Evolutionary conservation across 2,329 filamentous ascomycete species (phyloP), one percentile per base, ranked within the genome.

Genomic region (Curvularia hawaiiensis): DNA sequence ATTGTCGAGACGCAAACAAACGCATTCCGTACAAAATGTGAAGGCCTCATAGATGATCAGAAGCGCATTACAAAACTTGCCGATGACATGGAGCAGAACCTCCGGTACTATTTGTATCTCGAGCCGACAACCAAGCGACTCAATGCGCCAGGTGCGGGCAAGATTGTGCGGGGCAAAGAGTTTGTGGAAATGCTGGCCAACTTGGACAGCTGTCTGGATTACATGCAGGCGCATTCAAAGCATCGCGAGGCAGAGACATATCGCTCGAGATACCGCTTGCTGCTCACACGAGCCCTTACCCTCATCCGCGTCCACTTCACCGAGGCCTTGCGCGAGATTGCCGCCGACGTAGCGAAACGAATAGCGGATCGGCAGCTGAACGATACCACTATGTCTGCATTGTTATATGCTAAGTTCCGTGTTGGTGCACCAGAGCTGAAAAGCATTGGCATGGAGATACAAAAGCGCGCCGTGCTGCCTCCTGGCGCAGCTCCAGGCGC

Each of bases 91-190:
- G 89, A 91, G 26, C 90, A 91, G 24, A 96, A 97, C 67, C 81
- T 97, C n/a, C 88, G 93, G 71, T 97, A 96, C 77, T 99, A 99
- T 75, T 87, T 90, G 20, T 97, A 97, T 72, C 84, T 99, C 6
- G 95, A 99, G 63, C 92, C 89, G 46, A 92, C 94, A 59, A 97
- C 92, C 0, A 85, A 93, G 54, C 86, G 92, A 14, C 85, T 99
- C 56, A 98, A 98, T 79, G 93, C 93, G 0, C 93, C 95, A 0
- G 92, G 93, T 1, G 93, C 94, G 20, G 88, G 91, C 48, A 92
- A 89, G 56, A 83, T 97, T 54, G 93, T 97, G 16, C 90, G 93
- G 45, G 89, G 89, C 55, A 88, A 89, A 50, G 90, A 90, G 44
- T 97, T 98, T 71, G 88, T 90, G 2, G 91, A 97, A 52, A 96